phyloP scores from a whole-genome alignment of 192 early-diverging fungal species.

The Chytriomyces sp. region DNA sequence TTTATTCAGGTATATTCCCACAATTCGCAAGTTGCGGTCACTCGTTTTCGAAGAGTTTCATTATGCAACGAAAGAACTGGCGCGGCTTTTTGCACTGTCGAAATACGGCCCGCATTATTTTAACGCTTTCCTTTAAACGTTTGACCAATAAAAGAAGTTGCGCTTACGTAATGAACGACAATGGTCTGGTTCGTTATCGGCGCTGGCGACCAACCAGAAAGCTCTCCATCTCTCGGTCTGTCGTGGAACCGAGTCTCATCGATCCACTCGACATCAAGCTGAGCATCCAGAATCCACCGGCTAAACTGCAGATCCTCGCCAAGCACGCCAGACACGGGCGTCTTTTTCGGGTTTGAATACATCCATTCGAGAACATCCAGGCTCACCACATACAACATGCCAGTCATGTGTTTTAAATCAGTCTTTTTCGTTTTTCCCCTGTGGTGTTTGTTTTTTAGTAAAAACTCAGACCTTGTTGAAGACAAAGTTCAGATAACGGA shows the following conservation, averaged over 20 bases:
- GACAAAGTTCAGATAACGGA: not conserved
- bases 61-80: too few species aligned
- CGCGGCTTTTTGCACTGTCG: too few species aligned
- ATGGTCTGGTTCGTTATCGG: too few species aligned
- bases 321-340: not conserved
- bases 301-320: not conserved
- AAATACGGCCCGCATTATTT: too few species aligned
- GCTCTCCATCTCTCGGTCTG: not conserved
- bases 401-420: not conserved
- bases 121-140: too few species aligned
- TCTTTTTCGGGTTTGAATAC: not conserved
- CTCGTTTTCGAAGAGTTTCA: too few species aligned
- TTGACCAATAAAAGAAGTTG: too few species aligned
- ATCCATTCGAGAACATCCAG: constrained; percentile 17
- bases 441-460: not conserved
- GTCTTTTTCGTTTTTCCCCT: not conserved
- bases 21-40: too few species aligned
- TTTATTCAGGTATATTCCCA: too few species aligned
- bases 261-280: not conserved
- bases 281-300: not conserved
- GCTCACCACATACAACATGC: not conserved
- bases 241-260: not conserved
- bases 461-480: too few species aligned
- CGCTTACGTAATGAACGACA: too few species aligned
- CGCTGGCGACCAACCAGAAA: too few species aligned